A percentile compares a stretch with the other conserved stretches of the same genome.
These are phyloP conservation scores for Cordyceps fumosorosea DNA, from an alignment of 2,329 filamentous ascomycete species.

Conservation along the genomic window DNA sequence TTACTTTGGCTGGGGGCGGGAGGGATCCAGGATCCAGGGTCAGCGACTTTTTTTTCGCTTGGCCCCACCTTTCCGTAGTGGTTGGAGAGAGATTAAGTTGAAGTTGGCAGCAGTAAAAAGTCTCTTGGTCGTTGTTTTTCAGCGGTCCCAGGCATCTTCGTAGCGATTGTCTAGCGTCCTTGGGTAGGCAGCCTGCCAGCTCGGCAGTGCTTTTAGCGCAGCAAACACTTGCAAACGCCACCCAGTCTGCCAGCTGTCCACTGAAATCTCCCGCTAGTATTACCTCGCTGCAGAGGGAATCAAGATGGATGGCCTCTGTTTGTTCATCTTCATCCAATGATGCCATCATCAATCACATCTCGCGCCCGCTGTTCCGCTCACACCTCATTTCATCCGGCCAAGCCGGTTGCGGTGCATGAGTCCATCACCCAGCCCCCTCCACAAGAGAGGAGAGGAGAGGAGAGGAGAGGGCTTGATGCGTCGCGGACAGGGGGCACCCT, in stretches of 20 bases:
- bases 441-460: no score
- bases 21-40: constrained; percentile 3
- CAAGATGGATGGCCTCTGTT: not conserved
- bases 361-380: not conserved
- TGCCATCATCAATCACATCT: not conserved
- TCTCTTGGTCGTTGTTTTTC: not conserved
- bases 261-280: not conserved
- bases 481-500: not conserved
- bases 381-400: not conserved
- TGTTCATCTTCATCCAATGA: not conserved
- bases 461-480: not conserved
- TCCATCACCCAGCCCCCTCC: not conserved
- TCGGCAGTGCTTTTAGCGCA: not conserved
- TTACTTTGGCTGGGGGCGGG: constrained; percentile 10
- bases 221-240: not conserved
- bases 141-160: not conserved
- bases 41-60: constrained; percentile 11
- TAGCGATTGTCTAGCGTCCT: not conserved
- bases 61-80: not conserved
- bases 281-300: no score
- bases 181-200: not conserved
- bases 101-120: not conserved
- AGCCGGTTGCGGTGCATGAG: not conserved
- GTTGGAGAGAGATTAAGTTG: not conserved
- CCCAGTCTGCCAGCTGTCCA: not conserved